Percentiles rank a stretch among this genome's conserved stretches.
phyloP scores from a whole-genome alignment of 148 eudicot genomes.

The Rhododendron simsii region DNA sequence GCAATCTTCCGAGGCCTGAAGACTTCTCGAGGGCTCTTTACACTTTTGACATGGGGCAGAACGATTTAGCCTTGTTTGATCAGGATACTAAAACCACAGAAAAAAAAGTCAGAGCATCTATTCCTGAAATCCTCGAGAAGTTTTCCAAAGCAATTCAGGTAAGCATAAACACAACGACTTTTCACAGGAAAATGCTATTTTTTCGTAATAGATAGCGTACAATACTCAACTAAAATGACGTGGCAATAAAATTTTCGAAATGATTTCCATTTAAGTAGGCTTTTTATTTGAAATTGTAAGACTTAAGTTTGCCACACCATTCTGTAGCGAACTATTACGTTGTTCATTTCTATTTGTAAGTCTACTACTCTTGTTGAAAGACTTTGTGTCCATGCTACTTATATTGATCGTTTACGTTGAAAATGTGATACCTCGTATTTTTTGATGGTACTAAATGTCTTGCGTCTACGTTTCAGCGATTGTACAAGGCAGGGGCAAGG shows the following conservation, averaged over 20 bases:
- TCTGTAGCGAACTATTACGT: background rate
- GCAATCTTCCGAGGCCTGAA: background rate
- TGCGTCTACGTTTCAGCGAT: background rate
- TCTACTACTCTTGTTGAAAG: background rate
- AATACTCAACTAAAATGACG: too few relatives aligned
- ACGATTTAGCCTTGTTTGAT: constrained; percentile 12
- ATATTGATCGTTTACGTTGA: too few relatives aligned
- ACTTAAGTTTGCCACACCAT: background rate
- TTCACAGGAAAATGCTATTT: too few relatives aligned
- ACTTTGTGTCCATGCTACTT: too few relatives aligned
- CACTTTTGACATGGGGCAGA: constrained; percentile 29
- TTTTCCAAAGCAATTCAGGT: constrained; percentile 3
- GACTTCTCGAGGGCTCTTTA: constrained; percentile 23
- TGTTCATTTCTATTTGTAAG: background rate
- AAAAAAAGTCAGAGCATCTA: background rate
- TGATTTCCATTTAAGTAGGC: background rate
- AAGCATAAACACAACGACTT: background rate
- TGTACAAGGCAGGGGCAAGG: constrained; percentile 2
- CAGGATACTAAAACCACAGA: background rate
- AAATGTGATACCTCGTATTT: too few relatives aligned
- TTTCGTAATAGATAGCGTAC: too few relatives aligned
- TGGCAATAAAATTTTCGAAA: background rate
- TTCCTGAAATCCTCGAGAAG: background rate
- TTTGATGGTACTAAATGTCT: background rate
- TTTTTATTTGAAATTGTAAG: background rate